Percentiles rank a stretch among this genome's conserved stretches.
These are phyloP conservation scores for Nicotiana benthamiana DNA, from an alignment of 257 asterid species.

Conservation along the genomic window DNA sequence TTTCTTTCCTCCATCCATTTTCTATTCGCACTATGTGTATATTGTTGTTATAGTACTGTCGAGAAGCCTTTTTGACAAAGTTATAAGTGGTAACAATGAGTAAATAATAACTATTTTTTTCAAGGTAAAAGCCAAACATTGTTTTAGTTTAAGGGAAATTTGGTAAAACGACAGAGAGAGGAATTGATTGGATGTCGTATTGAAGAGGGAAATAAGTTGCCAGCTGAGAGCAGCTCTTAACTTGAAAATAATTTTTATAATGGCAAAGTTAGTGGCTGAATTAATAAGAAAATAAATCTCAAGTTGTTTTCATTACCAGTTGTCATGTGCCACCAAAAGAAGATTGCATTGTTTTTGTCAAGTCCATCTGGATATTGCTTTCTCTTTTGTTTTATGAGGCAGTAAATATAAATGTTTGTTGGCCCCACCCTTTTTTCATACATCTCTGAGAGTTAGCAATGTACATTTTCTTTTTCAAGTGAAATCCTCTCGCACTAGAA, in stretches of 20 bases:
- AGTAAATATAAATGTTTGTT: no score
- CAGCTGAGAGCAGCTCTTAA: background rate
- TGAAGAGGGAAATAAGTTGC: background rate
- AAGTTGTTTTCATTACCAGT: background rate
- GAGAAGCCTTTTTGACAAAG: no score
- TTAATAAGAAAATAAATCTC: background rate
- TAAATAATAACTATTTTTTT: no score
- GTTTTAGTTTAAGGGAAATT: background rate
- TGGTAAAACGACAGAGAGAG: background rate
- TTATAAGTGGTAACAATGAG: no score
- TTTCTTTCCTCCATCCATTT: no score
- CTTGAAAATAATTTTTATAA: background rate
- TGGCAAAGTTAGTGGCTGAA: background rate
- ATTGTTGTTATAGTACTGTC: no score
- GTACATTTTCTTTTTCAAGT: no score
- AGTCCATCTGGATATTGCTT: background rate
- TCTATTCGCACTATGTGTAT: no score
- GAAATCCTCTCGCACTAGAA: no score
- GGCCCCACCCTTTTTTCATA: no score
- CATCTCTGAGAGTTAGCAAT: no score
- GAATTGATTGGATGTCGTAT: background rate
- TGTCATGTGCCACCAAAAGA: background rate
- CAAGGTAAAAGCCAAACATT: background rate
- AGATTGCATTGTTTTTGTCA: background rate
- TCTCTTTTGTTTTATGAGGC: background rate